Evolutionary conservation across 805 yeast genomes (phyloP).

Genomic region (Grigorovia yakushimaensis): DNA sequence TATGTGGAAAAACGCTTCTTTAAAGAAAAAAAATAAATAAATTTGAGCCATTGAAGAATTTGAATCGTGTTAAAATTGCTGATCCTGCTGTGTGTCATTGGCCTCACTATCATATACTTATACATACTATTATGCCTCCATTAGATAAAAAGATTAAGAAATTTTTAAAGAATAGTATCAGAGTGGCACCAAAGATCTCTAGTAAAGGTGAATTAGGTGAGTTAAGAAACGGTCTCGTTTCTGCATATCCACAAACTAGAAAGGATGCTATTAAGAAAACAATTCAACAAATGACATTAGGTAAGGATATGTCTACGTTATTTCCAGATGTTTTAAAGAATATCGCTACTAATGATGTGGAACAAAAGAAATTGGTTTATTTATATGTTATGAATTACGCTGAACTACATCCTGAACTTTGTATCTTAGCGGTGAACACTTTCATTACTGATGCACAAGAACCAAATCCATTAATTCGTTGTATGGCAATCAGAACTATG

Average conservation of each 20-base stretch:
- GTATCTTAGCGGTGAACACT: constrained; percentile 93
- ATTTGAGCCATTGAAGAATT: too few relatives aligned
- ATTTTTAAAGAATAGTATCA: constrained; percentile 26
- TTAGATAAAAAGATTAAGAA: constrained; percentile 29
- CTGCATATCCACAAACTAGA: constrained; percentile 88
- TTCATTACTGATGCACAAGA: constrained; percentile 93
- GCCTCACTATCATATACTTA: too few relatives aligned
- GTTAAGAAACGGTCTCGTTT: constrained; percentile 79
- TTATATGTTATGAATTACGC: constrained; percentile 96
- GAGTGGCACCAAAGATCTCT: constrained; percentile 31
- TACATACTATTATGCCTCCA: too few relatives aligned
- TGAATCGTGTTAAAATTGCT: too few relatives aligned
- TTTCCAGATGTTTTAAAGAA: constrained; percentile 95
- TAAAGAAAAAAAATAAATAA: too few relatives aligned
- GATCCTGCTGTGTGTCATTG: too few relatives aligned
- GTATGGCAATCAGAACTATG: constrained; percentile 96
- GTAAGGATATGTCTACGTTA: constrained; percentile 88
- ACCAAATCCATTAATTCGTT: constrained; percentile 91
- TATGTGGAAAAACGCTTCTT: too few relatives aligned
- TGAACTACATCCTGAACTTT: constrained; percentile 88
- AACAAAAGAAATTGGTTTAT: constrained; percentile 93
- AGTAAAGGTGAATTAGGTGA: constrained; percentile 75
- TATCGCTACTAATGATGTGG: constrained; percentile 92
- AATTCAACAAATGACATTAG: constrained; percentile 96
- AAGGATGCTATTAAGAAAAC: constrained; percentile 96